phyloP scores from a whole-genome alignment of 306 rosid species.

The Casuarina cunninghamiana region DNA sequence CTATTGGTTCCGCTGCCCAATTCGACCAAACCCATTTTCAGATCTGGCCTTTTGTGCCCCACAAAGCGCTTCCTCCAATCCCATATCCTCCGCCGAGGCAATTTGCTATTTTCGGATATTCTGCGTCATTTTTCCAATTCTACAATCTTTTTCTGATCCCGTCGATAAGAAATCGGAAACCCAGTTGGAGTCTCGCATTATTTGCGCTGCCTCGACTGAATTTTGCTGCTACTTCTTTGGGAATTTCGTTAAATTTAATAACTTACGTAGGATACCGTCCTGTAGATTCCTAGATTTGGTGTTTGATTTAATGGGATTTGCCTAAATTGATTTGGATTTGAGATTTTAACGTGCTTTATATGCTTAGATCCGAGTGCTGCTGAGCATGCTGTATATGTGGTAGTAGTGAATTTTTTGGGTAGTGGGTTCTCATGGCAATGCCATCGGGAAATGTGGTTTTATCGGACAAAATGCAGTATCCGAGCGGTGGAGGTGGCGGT shows the following conservation, averaged over 20 bases:
- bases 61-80: not conserved
- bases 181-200: conserved; percentile 16
- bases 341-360: conserved; percentile 12
- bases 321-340: conserved; percentile 29
- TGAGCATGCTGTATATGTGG: conserved; percentile 54
- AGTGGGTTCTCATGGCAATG: conserved; percentile 80
- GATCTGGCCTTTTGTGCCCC: conserved; percentile 45
- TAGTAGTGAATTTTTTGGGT: conserved; percentile 35
- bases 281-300: conserved; percentile 32
- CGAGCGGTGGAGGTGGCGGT: conserved; percentile 45
- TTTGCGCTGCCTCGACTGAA: conserved; percentile 20
- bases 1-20: conserved; percentile 13
- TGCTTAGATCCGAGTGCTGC: conserved; percentile 40
- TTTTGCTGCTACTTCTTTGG: conserved; percentile 15
- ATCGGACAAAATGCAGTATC: conserved; percentile 77
- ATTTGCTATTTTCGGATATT: not conserved
- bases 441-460: conserved; percentile 82
- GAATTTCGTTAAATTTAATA: conserved; percentile 29
- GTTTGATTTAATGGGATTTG: conserved; percentile 35
- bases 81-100: not conserved
- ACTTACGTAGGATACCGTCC: conserved; percentile 14
- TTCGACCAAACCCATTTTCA: conserved; percentile 22
- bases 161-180: conserved; percentile 8
- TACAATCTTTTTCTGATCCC: conserved; percentile 22
- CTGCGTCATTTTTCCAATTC: not conserved